Evolutionary conservation across 2,329 filamentous ascomycete genomes (phyloP).

Genomic region (Fusarium sp.): DNA sequence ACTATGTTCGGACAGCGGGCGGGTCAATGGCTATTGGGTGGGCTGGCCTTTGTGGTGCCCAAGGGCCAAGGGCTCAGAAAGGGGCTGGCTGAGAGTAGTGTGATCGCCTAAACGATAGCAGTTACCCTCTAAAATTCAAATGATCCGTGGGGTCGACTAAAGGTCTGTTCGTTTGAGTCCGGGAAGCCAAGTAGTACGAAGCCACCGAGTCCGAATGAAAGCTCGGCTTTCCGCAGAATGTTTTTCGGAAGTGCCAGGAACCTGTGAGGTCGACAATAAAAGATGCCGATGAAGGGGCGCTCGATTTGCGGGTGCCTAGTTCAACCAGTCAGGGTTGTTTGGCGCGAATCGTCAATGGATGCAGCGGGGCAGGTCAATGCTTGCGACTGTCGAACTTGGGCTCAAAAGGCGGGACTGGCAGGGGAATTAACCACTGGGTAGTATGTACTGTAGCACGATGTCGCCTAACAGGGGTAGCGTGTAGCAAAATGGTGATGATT

Average conservation of each 20-base stretch:
- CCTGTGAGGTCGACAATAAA: conserved; percentile 24
- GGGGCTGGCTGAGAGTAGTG: conserved; percentile 42
- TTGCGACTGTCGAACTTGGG: conserved; percentile 45
- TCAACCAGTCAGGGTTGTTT: conserved; percentile 36
- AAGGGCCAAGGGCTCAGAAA: conserved; percentile 42
- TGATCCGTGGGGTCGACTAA: conserved; percentile 12
- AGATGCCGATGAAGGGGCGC: conserved; percentile 29
- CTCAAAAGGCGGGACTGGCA: conserved; percentile 37
- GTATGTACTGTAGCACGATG: conserved; percentile 27
- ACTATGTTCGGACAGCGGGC: conserved; percentile 38
- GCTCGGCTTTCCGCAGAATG: conserved; percentile 28
- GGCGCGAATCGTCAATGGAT: conserved; percentile 32
- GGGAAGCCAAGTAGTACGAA: conserved; percentile 12
- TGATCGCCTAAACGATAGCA: conserved; percentile 41
- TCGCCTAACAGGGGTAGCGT: conserved; percentile 29
- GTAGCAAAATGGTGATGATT: conserved; percentile 24
- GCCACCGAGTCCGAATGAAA: conserved; percentile 30
- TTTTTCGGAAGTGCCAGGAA: conserved; percentile 14
- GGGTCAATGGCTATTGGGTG: conserved; percentile 42
- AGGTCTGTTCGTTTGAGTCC: conserved; percentile 9
- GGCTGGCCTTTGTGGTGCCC: conserved; percentile 35
- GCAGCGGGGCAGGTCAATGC: conserved; percentile 46
- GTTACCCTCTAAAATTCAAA: conserved; percentile 8
- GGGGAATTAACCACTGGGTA: conserved; percentile 35
- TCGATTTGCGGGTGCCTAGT: conserved; percentile 41